Evolutionary conservation across 2,329 filamentous ascomycete genomes (phyloP), one percentile per base, ranked within the genome.

Genomic region (Pseudohalonectria lignicola): DNA sequence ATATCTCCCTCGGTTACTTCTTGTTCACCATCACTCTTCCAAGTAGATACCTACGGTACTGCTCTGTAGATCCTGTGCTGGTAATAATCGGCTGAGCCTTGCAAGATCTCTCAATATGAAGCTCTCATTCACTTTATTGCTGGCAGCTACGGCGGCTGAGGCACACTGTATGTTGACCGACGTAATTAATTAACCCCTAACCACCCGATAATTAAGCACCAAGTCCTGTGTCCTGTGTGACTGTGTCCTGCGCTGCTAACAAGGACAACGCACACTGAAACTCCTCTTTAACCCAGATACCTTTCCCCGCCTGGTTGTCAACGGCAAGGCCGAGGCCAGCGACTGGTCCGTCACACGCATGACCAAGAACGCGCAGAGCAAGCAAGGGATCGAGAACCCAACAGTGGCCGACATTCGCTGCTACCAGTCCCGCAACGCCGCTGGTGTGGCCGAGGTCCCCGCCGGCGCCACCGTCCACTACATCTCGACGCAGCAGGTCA

Each of bases 271-370:
- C n/a, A n/a, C n/a, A n/a, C n/a, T n/a, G n/a, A n/a, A n/a, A n/a
- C n/a, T n/a, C n/a, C n/a, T n/a, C n/a, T n/a, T n/a, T n/a, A n/a
- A n/a, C n/a, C 12, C 21, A 59, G 57, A 60, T 36, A 59, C 57
- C 3, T 60, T 60, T 41, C 55, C 56, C 1, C 43, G 53, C 28
- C 53, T 59, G 3, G 53, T 59, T 6, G 48, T 59, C 38, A 51
- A 60, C 21, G 56, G 56, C 30, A 46, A 52, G 32, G 26, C 54
- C 25, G 55, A 60, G 23, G 50, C 49, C 3, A 48, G 47, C 5
- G 55, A 58, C 45, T 60, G 55, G 55, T 53, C 51, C 15, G 50
- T 52, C 12, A 59, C 55, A 7, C 55, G 56, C 37, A 55, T 49
- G 49, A 59, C 55, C 34, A 59, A 58, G 46, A 59, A 60, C 37